Evolutionary conservation across 768 basidiomycete species (phyloP).

Genomic region (Tylopilus rubrobrunneus): DNA sequence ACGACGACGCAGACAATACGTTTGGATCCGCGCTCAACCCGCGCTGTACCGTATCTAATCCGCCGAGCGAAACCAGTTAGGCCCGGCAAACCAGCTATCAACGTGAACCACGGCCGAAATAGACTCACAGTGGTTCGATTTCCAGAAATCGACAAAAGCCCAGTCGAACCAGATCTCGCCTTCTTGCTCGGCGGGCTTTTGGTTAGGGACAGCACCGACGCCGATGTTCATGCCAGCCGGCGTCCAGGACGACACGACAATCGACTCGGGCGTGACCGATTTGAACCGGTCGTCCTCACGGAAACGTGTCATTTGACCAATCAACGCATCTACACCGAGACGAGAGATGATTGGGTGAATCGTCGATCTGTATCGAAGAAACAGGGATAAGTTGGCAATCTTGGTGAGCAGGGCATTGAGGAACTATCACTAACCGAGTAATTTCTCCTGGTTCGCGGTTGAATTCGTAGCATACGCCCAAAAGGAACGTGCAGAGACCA

Average conservation of each 20-base stretch:
- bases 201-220: background rate
- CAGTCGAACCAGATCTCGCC: slow-evolving; percentile 98
- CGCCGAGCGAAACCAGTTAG: background rate
- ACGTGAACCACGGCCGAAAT: background rate
- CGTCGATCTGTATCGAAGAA: slow-evolving; percentile 51
- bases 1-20: slow-evolving; percentile 44
- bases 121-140: slow-evolving; percentile 88
- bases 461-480: slow-evolving; percentile 95
- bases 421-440: slow-evolving; percentile 57
- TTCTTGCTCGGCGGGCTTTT: slow-evolving; percentile 44
- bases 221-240: background rate
- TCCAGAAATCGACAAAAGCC: slow-evolving; percentile 98
- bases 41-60: slow-evolving; percentile 69
- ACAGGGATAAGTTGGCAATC: background rate
- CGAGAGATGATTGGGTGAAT: slow-evolving; percentile 89
- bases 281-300: slow-evolving; percentile 94
- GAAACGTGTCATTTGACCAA: slow-evolving; percentile 80
- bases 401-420: too few species aligned
- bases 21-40: slow-evolving; percentile 69
- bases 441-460: slow-evolving; percentile 94
- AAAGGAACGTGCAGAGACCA: slow-evolving; percentile 84
- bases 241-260: slow-evolving; percentile 58
- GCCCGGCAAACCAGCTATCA: background rate
- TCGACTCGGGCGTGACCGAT: slow-evolving; percentile 78
- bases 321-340: slow-evolving; percentile 84